These are phyloP conservation scores for Macrophomina phaseolina DNA, from an alignment of 2,329 filamentous ascomycete genomes.

Conservation along the genomic window DNA sequence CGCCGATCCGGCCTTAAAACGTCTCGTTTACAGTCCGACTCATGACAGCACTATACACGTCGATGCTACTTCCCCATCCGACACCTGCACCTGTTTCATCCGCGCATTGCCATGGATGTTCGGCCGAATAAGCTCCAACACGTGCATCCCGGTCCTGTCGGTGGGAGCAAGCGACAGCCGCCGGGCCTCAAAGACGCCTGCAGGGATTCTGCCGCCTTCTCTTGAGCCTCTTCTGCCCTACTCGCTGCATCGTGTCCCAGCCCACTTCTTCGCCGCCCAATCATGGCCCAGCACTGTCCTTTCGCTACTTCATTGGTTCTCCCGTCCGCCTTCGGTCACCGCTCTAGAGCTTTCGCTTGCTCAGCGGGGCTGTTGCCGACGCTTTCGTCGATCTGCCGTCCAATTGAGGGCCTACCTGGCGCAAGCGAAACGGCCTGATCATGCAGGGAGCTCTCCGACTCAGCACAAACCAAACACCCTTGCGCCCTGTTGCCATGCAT, in stretches of 20 bases:
- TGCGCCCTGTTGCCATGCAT: constrained; percentile 12
- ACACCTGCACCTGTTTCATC: constrained; percentile 5
- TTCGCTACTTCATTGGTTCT: constrained; percentile 1
- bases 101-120: not conserved
- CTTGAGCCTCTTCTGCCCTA: not conserved
- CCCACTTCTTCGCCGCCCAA: constrained; percentile 12
- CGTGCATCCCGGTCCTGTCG: constrained; percentile 2
- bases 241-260: constrained; percentile 4
- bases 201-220: constrained; percentile 7
- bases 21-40: not conserved
- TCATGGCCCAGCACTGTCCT: not conserved
- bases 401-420: constrained; percentile 6
- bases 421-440: not conserved
- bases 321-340: constrained; percentile 10
- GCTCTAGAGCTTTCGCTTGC: constrained; percentile 15
- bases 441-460: not conserved
- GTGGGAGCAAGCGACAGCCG: constrained; percentile 8
- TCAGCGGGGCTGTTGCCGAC: constrained; percentile 4
- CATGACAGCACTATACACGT: not conserved
- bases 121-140: constrained; percentile 2
- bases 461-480: constrained; percentile 10
- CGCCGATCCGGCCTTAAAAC: constrained; percentile 12
- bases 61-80: not conserved
- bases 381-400: constrained; percentile 25
- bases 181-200: not conserved